These are phyloP conservation scores for Puccinia polysora DNA, from an alignment of 1,284 basidiomycete species.

Conservation along the genomic window DNA sequence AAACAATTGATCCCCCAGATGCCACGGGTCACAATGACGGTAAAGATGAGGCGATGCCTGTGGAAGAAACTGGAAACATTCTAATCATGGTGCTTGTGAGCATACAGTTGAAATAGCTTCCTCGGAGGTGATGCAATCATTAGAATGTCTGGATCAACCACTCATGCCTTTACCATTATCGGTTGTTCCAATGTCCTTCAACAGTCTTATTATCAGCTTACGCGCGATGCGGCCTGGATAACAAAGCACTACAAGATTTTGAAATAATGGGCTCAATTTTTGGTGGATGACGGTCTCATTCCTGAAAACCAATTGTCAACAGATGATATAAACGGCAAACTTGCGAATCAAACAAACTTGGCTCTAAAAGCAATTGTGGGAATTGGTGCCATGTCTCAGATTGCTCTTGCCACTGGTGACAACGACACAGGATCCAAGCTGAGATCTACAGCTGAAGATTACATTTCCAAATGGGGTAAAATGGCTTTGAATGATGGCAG, in stretches of 20 bases:
- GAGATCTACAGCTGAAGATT: no score
- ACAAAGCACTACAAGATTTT: slow-evolving; percentile 49
- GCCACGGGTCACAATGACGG: slow-evolving; percentile 49
- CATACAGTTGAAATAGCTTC: no score
- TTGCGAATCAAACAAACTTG: slow-evolving; percentile 52
- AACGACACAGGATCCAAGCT: slow-evolving; percentile 46
- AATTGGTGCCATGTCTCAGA: slow-evolving; percentile 50
- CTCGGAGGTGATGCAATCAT: no score
- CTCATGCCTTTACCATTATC: no score
- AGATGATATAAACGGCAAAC: slow-evolving; percentile 51
- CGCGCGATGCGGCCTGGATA: slow-evolving; percentile 46
- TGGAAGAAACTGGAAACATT: slow-evolving; percentile 37
- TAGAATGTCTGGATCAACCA: no score
- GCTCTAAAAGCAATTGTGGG: slow-evolving; percentile 52
- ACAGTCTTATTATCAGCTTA: slow-evolving; percentile 12
- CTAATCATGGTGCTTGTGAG: slow-evolving; percentile 24
- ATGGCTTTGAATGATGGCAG: slow-evolving; percentile 37
- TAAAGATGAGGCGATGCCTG: slow-evolving; percentile 43
- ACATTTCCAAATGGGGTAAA: slow-evolving; percentile 49
- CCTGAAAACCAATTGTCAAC: slow-evolving; percentile 51
- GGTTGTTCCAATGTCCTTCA: no score
- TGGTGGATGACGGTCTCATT: slow-evolving; percentile 50
- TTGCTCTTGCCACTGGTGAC: slow-evolving; percentile 48
- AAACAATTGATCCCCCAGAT: neutral
- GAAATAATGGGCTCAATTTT: slow-evolving; percentile 51